These are phyloP conservation scores for Pythium grandisporangium DNA, from an alignment of 352 stramenopile species.

Conservation along the genomic window DNA sequence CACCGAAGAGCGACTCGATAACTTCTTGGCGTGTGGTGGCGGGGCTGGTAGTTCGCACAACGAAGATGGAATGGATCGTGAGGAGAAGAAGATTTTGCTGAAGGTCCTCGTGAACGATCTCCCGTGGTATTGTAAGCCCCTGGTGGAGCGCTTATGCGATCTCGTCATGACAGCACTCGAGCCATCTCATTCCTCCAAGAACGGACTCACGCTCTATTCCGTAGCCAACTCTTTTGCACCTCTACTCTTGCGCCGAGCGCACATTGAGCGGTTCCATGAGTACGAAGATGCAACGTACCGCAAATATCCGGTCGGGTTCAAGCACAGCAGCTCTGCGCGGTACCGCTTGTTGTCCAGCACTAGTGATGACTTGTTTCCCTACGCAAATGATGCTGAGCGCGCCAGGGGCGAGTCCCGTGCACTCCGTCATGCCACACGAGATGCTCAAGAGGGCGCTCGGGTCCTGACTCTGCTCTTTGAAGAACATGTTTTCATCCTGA, in stretches of 20 bases:
- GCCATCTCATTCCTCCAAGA: constrained; percentile 52
- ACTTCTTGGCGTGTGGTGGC: constrained; percentile 49
- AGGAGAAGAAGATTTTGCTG: constrained; percentile 52
- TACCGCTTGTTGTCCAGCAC: constrained; percentile 33
- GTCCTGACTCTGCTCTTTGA: constrained; percentile 55
- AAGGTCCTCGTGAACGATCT: constrained; percentile 71
- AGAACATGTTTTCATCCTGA: constrained; percentile 41
- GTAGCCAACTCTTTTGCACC: constrained; percentile 57
- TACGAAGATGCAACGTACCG: constrained; percentile 57
- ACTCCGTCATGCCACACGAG: constrained; percentile 40
- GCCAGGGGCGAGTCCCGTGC: constrained; percentile 24
- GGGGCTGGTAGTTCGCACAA: constrained; percentile 3
- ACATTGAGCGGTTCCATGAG: constrained; percentile 48
- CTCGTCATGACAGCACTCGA: constrained; percentile 48
- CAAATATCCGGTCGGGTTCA: constrained; percentile 69
- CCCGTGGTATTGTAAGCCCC: constrained; percentile 70
- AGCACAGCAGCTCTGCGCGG: constrained; percentile 36
- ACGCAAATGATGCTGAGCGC: constrained; percentile 20
- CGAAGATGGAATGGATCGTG: constrained; percentile 18
- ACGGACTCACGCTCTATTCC: constrained; percentile 56
- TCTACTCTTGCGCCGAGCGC: constrained; percentile 43
- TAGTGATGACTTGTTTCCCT: constrained; percentile 34
- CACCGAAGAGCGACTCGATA: constrained; percentile 59
- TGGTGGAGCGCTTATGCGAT: constrained; percentile 65
- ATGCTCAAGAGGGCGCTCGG: constrained; percentile 58